Evolutionary conservation across 2,329 filamentous ascomycete genomes (phyloP), one percentile per base, ranked within the genome.

Genomic region (Penicillium sp.): DNA sequence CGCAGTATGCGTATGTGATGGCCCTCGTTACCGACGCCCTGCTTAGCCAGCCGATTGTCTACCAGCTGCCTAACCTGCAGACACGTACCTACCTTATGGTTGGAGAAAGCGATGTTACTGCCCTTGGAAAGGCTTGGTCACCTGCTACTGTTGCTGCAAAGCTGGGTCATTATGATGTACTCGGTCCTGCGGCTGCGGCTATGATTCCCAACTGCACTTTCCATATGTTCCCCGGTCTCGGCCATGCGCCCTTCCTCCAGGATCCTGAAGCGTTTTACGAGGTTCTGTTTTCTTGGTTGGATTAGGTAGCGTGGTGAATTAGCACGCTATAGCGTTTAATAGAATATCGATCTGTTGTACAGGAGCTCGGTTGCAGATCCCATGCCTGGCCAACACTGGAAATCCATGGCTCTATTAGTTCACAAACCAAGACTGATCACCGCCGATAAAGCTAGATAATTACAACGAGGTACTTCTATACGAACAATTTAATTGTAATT

Each of bases 201-300:
- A 47, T 56, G 50, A 61, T 65, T 12, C 61, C 63, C 15, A 58
- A 65, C 22, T 61, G 45, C 49, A 61, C 55, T 3, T 56, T 63
- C 53, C 61, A 63, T n/a, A 63, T 63, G 61, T 65, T 65, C 54
- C 54, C 63, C 33, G 60, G 60, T 22, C 58, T 65, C 12, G 63
- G 63, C 15, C 63, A 65, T 63, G 63, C 63, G 8, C 63, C 63
- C n/a, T 65, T 65, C 50, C 60, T 65, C 15, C 63, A 65, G 45
- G 63, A 63, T 28, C 61, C 61, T 4, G n/a, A 61, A 6, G 55
- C 50, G 10, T 65, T 65, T 4, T 63, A 65, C 33, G 24, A 56
- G 4, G 50, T 63, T 2, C 51, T 63, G 1, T 47, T 63, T 19
- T 56, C 58, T 26, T 61, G 58, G 58, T 12, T 13, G 9, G 30